phyloP scores from a whole-genome alignment of 1,284 basidiomycete genomes.

The Hemileia vastatrix region DNA sequence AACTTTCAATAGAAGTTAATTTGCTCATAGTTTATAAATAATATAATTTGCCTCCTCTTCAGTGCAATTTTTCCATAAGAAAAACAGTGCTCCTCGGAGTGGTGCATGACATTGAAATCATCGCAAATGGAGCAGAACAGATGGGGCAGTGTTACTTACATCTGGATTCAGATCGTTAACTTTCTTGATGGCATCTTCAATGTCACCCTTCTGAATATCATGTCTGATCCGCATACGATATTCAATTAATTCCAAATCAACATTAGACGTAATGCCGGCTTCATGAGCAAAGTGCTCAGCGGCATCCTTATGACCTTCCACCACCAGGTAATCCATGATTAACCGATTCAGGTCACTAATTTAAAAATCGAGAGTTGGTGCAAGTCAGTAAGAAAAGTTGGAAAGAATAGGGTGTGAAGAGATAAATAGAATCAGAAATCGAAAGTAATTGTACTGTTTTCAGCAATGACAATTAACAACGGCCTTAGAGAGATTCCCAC shows the following conservation, averaged over 20 bases:
- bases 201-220: slow-evolving; percentile 83
- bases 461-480: slow-evolving; percentile 6
- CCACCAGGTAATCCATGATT: slow-evolving; percentile 96
- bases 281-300: slow-evolving; percentile 88
- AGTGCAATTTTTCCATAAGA: no score
- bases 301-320: slow-evolving; percentile 92
- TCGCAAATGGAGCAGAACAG: slow-evolving; percentile 18
- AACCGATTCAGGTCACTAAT: slow-evolving; percentile 80
- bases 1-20: no score
- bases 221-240: slow-evolving; percentile 87
- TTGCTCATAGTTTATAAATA: no score
- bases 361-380: not conserved
- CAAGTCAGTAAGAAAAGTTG: not conserved
- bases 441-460: slow-evolving; percentile 9
- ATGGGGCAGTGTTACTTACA: slow-evolving; percentile 54
- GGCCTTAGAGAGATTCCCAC: slow-evolving; percentile 25
- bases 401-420: not conserved
- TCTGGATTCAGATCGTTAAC: slow-evolving; percentile 95
- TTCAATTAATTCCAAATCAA: slow-evolving; percentile 85
- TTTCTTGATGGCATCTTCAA: slow-evolving; percentile 82
- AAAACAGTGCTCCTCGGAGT: slow-evolving; percentile 16
- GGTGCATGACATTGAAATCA: slow-evolving; percentile 18
- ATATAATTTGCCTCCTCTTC: no score
- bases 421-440: not conserved
- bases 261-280: slow-evolving; percentile 58